phyloP scores from a whole-genome alignment of 148 eudicot species.

The Drosera capensis region DNA sequence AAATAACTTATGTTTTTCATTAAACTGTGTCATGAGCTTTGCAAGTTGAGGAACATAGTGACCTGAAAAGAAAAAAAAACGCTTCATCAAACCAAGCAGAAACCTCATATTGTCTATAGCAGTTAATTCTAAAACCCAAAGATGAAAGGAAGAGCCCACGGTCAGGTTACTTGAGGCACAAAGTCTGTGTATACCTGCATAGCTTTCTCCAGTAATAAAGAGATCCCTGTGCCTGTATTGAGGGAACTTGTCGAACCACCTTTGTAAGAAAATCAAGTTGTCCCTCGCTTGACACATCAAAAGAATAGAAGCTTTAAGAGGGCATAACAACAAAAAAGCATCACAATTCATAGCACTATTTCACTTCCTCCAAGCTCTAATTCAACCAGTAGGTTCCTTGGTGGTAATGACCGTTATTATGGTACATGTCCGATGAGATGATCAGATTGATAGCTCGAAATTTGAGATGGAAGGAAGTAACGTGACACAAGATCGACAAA shows the following conservation, averaged over 20 bases:
- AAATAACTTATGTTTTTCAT: slow-evolving; percentile 44
- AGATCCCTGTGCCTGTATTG: slow-evolving; percentile 54
- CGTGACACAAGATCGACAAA: no score
- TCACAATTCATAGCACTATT: no score
- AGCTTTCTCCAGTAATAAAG: slow-evolving; percentile 92
- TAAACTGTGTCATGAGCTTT: slow-evolving; percentile 55
- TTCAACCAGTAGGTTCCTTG: no score
- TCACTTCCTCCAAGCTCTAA: no score
- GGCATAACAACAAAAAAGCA: no score
- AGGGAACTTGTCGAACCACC: slow-evolving; percentile 84
- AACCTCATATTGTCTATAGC: no score
- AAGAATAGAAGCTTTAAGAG: slow-evolving; percentile 4
- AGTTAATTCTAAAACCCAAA: no score
- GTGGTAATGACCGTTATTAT: no score
- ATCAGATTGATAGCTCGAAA: no score
- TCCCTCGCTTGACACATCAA: slow-evolving; percentile 49
- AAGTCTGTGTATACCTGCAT: slow-evolving; percentile 50
- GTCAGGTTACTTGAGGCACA: not conserved
- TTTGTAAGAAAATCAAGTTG: slow-evolving; percentile 73
- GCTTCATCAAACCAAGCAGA: not conserved
- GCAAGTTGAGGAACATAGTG: slow-evolving; percentile 97
- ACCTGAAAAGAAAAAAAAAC: slow-evolving; percentile 25
- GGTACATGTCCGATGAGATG: no score
- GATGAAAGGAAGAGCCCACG: not conserved
- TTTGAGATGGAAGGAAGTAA: no score